Conservation (phyloP, 2,329 filamentous ascomycete genomes). For the Scedosporium aurantiacum region DNA sequence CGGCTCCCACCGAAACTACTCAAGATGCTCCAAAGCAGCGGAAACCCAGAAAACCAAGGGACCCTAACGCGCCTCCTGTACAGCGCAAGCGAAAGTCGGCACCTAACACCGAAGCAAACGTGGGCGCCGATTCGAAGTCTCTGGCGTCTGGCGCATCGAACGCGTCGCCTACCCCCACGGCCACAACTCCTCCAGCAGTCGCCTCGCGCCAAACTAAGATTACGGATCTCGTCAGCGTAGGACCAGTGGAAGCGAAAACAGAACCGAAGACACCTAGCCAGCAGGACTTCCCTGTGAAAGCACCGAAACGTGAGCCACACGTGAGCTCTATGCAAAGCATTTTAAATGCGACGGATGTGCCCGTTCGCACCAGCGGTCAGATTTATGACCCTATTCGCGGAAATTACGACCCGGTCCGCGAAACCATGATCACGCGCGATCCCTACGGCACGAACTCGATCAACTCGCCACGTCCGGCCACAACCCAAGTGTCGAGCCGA, state of each 20-base stretch:
- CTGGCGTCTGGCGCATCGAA: constrained; percentile 18
- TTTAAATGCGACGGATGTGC: constrained; percentile 34
- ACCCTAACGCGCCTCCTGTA: constrained; percentile 45
- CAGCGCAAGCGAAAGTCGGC: constrained; percentile 45
- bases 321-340: constrained; percentile 45
- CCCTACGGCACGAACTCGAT: constrained; percentile 33
- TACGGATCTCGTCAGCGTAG: constrained; percentile 25
- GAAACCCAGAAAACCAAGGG: constrained; percentile 44
- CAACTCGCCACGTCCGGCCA: constrained; percentile 36
- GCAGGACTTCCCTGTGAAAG: constrained; percentile 28
- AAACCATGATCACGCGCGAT: constrained; percentile 47
- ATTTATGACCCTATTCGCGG: constrained; percentile 85
- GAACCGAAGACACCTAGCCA: constrained; percentile 11
- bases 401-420: constrained; percentile 54
- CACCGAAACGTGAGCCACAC: constrained; percentile 37
- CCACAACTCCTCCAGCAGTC: neutral
- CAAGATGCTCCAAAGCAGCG: constrained; percentile 36
- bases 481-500: constrained; percentile 35
- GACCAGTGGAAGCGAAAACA: constrained; percentile 4
- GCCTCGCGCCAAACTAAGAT: constrained; percentile 26
- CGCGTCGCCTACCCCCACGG: neutral
- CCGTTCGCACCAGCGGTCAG: constrained; percentile 58
- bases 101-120: constrained; percentile 25
- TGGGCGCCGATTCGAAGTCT: constrained; percentile 23
- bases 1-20: constrained; percentile 24